Evolutionary conservation across 176 grass and related monocot species (phyloP), one percentile per base, ranked within the genome.

Genomic region (Hordeum marinum): DNA sequence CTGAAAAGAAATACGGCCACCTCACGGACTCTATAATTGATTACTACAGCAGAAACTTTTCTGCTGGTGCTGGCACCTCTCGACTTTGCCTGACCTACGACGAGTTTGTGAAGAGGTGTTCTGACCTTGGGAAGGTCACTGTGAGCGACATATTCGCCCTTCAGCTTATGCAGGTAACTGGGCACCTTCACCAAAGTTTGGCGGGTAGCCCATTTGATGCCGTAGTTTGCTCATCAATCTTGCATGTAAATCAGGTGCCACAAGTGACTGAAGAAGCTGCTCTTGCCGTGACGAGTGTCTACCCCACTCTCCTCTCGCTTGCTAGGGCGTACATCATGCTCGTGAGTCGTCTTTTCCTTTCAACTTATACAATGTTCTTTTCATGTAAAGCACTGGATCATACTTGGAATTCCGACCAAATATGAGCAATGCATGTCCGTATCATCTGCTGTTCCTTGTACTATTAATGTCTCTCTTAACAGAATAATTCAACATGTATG

Each of bases 121-220:
- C 79, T 42, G 91, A 93, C 26, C 91, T 93, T 85, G 84, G 89
- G 61, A 95, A 90, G 80, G 82, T 78, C 58, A 98, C 91, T 23
- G 66, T 98, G n/a, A 90, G 85, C 32, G 46, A 98, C 80, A 88
- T 95, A 70, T 95, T 98, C 88, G 80, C 91, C 34, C 91, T 95
- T 61, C 93, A 98, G 78, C 95, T 95, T 90, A 98, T 98, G 95
- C 95, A 98, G 95, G 95, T 98, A 88, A 88, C 26, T 70, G 15
- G 32, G 34, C 3, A 10, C 20, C 63, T 77, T 66, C 54, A 70
- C 15, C n/a, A 54, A 80, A 75, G 36, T 58, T 24, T 35, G 17
- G 11, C 0, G 0, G 1, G 10, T 37, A 34, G 20, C 64, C 69
- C 43, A 73, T 86, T 90, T 82, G 11, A 55, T 72, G 10, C n/a